Conservation (phyloP, 169 alveolate species). For the Plasmodium cynomolgi region DNA sequence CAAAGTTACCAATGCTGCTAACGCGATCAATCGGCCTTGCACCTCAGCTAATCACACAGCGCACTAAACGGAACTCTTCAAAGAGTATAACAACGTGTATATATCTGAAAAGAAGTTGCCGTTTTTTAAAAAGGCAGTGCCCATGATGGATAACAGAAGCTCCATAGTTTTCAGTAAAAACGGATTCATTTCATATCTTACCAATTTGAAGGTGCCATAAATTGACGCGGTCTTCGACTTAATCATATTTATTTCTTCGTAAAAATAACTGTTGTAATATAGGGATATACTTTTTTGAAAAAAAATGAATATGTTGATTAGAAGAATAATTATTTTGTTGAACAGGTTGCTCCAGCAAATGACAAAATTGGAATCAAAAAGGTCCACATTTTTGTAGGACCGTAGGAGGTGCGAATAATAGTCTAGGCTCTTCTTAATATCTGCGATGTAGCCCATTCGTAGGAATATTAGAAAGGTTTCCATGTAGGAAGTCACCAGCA, state of each 20-base stretch:
- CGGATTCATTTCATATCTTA: constrained; percentile 65
- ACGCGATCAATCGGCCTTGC: background rate
- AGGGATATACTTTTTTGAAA: constrained; percentile 23
- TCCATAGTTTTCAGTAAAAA: constrained; percentile 50
- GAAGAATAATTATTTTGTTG: constrained; percentile 59
- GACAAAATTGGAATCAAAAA: constrained; percentile 65
- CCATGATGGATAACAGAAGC: constrained; percentile 35
- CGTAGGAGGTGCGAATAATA: constrained; percentile 22
- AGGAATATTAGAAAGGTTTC: constrained; percentile 7
- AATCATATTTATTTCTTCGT: constrained; percentile 53
- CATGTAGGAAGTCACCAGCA: background rate
- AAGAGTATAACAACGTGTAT: constrained; percentile 33
- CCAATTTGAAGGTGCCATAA: constrained; percentile 26
- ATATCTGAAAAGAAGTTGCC: constrained; percentile 42
- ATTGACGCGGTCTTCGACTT: constrained; percentile 1
- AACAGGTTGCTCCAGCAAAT: constrained; percentile 61
- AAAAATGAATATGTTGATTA: constrained; percentile 55
- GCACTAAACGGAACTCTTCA: constrained; percentile 37
- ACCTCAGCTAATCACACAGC: background rate
- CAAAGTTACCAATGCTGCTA: background rate
- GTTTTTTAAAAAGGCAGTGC: constrained; percentile 33
- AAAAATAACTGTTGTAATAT: constrained; percentile 71
- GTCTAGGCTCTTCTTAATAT: constrained; percentile 52
- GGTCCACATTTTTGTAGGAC: constrained; percentile 37
- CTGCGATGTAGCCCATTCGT: constrained; percentile 2